Evolutionary conservation across 1,284 basidiomycete species (phyloP).

Genomic region (Tilletia horrida): DNA sequence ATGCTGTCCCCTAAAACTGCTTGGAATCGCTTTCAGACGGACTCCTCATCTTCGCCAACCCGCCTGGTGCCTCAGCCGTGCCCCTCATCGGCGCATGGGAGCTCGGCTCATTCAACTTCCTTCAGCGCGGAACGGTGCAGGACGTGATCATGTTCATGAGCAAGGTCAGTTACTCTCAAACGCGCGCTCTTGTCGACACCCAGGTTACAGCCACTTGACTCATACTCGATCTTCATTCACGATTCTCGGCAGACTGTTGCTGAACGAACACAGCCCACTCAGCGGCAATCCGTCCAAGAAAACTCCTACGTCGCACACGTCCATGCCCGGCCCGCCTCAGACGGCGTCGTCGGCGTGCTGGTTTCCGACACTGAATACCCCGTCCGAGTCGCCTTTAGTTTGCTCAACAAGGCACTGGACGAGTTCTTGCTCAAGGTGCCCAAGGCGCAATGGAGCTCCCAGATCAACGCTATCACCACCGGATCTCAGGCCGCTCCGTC

Average conservation of each 20-base stretch:
- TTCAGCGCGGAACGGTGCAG: slow-evolving; percentile 66
- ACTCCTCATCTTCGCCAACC: slow-evolving; percentile 48
- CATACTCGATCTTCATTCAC: too few species aligned
- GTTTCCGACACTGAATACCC: slow-evolving; percentile 96
- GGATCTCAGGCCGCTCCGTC: slow-evolving; percentile 41
- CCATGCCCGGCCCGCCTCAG: slow-evolving; percentile 61
- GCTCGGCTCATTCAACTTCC: slow-evolving; percentile 87
- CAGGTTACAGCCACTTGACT: too few species aligned
- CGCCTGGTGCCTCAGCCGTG: slow-evolving; percentile 58
- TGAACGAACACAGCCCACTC: slow-evolving; percentile 70
- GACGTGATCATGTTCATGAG: slow-evolving; percentile 55
- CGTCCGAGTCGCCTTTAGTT: slow-evolving; percentile 89
- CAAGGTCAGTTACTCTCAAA: slow-evolving; percentile 51
- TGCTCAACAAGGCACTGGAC: slow-evolving; percentile 89
- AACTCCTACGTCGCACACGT: slow-evolving; percentile 91
- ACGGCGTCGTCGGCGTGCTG: slow-evolving; percentile 68
- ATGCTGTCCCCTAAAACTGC: too few species aligned
- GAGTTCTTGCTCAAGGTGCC: slow-evolving; percentile 82
- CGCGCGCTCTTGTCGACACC: too few species aligned
- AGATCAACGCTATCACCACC: slow-evolving; percentile 45
- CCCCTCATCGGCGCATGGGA: slow-evolving; percentile 72
- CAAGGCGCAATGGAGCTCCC: slow-evolving; percentile 61
- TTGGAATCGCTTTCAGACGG: slow-evolving; percentile 22
- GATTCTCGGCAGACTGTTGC: slow-evolving; percentile 67
- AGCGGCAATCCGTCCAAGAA: slow-evolving; percentile 86